Evolutionary conservation across 139 green algal genomes (phyloP), one percentile per base, ranked within the genome.

Genomic region (Ettlia oleoabundans): DNA sequence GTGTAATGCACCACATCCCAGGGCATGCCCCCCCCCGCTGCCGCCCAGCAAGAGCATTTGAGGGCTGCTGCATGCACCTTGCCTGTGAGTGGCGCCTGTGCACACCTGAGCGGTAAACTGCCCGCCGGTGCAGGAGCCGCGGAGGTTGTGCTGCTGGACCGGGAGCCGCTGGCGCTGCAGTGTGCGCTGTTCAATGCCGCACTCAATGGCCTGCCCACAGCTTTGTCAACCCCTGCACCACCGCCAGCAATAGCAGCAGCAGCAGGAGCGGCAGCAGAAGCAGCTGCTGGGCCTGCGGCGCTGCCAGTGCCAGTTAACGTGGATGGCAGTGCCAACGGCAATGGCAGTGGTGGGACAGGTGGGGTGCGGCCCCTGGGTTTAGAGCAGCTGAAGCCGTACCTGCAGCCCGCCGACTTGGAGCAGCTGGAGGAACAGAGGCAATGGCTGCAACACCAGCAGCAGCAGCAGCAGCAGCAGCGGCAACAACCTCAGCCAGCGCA

Each of bases 141-240:
- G 10, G 76, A 93, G 63, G 93, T 96, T 37, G 87, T 94, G 15
- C 87, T 97, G 76, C 77, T 95, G 22, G 95, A 98, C 83, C 81
- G 94, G 1, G 95, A 98, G 86, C 88, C 90, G 0, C 83, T 95
- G 42, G 92, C 93, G 19, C 88, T 97, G 65, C 82, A 95, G 80
- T 98, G 94, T 78, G 87, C 84, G 0, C 75, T 94, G 65, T 67
- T 94, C 22, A 88, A 86, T 41, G 78, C 84, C 7, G 24, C 42
- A 13, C 41, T 84, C 26, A 84, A 84, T 22, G 79, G 67, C 30
- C n/a, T 84, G 35, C 38, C 53, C 0, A n/a, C 62, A 21, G 52
- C 47, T 9, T 41, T 66, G 69, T 65, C 55, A 15, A 9, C n/a
- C n/a, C n/a, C n/a, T n/a, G n/a, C n/a, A n/a, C n/a, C n/a, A n/a